These are phyloP conservation scores for Monosporascus sp. DNA, from an alignment of 2,329 filamentous ascomycete genomes.

Conservation along the genomic window DNA sequence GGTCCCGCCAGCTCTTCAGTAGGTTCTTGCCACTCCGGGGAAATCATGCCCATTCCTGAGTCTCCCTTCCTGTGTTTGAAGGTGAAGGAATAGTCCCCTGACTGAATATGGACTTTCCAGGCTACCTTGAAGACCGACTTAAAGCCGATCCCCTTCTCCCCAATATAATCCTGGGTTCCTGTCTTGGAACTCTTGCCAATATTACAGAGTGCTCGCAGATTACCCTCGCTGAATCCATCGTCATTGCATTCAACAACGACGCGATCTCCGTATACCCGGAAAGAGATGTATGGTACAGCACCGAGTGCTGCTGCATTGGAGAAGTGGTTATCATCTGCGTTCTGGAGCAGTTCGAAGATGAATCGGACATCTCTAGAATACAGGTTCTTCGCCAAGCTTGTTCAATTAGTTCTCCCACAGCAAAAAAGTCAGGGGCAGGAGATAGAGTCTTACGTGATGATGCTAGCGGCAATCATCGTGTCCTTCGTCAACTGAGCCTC, in stretches of 20 bases:
- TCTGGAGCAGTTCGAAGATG: slow-evolving; percentile 49
- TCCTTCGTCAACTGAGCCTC: slow-evolving; percentile 12
- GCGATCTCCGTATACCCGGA: slow-evolving; percentile 27
- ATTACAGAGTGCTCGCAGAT: slow-evolving; percentile 41
- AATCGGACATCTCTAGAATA: slow-evolving; percentile 41
- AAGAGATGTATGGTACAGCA: slow-evolving; percentile 27
- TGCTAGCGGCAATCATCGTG: slow-evolving; percentile 11
- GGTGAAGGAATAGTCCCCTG: slow-evolving; percentile 38
- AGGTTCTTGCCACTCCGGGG: slow-evolving; percentile 33
- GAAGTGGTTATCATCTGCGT: slow-evolving; percentile 48
- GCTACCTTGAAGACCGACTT: slow-evolving; percentile 46
- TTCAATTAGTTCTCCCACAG: background rate
- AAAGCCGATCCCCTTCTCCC: slow-evolving; percentile 47
- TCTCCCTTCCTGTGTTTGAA: slow-evolving; percentile 35
- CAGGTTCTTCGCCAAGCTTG: slow-evolving; percentile 36
- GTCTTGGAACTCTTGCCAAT: slow-evolving; percentile 42
- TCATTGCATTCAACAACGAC: slow-evolving; percentile 48
- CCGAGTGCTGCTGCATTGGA: slow-evolving; percentile 10
- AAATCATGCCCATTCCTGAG: slow-evolving; percentile 47
- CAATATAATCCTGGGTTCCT: slow-evolving; percentile 36
- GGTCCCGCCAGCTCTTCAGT: slow-evolving; percentile 6
- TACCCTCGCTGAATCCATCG: slow-evolving; percentile 35
- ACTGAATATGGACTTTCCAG: slow-evolving; percentile 38
- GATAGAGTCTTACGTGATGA: slow-evolving; percentile 16
- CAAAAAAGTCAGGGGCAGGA: background rate